Evolutionary conservation across 768 basidiomycete genomes (phyloP).

Genomic region (Lactifluus subvellereus): DNA sequence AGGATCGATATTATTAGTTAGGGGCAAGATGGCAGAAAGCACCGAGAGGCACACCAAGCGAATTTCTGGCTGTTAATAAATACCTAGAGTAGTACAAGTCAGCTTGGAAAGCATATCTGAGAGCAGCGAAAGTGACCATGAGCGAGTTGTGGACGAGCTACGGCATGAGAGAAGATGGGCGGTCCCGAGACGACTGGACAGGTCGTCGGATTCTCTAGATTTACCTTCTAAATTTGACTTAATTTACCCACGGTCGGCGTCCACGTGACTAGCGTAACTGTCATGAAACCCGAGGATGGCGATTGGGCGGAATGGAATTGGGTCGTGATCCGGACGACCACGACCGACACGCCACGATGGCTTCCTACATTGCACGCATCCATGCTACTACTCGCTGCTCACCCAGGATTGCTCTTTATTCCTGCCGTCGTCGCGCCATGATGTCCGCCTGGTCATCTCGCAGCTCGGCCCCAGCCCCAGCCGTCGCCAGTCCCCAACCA

Average conservation of each 20-base stretch:
- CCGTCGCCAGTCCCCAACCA: slow-evolving; percentile 24
- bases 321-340: too few relatives aligned
- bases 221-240: background rate
- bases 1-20: background rate
- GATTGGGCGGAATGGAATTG: background rate
- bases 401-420: slow-evolving; percentile 1
- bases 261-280: background rate
- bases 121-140: slow-evolving; percentile 7
- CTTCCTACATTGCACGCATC: slow-evolving; percentile 12
- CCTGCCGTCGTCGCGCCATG: slow-evolving; percentile 49
- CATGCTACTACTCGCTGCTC: slow-evolving; percentile 10
- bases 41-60: slow-evolving; percentile 18
- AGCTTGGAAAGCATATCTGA: background rate
- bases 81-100: slow-evolving; percentile 9
- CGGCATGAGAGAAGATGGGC: background rate
- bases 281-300: background rate
- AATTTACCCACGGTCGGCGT: background rate
- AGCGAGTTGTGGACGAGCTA: background rate
- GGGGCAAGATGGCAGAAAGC: background rate
- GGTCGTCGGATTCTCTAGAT: background rate
- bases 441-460: slow-evolving; percentile 56
- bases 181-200: background rate
- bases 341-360: background rate
- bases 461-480: slow-evolving; percentile 27
- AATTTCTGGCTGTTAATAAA: slow-evolving; percentile 25